Conservation (phyloP, 108 stramenopile species). For the Cyclotella cryptica region DNA sequence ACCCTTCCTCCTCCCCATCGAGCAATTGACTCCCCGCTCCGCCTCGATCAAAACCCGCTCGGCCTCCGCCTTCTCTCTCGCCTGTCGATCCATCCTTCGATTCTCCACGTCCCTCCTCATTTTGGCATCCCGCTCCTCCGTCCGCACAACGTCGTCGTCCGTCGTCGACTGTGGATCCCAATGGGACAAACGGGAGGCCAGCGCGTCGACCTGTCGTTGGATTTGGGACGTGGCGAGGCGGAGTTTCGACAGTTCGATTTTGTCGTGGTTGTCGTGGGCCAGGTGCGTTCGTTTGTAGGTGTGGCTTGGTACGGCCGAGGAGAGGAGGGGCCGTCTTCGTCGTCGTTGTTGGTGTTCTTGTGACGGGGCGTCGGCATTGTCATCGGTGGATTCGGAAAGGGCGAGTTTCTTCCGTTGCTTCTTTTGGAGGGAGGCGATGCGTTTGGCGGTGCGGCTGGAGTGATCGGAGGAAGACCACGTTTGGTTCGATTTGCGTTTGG, state of each 20-base stretch:
- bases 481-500: constrained; percentile 36
- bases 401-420: constrained; percentile 20
- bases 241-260: constrained; percentile 52
- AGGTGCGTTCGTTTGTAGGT: constrained; percentile 56
- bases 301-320: constrained; percentile 19
- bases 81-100: constrained; percentile 26
- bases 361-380: neutral
- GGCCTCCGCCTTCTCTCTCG: constrained; percentile 24
- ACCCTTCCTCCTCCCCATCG: constrained; percentile 17
- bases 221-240: constrained; percentile 74
- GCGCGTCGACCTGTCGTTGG: constrained; percentile 61
- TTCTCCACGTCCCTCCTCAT: constrained; percentile 40
- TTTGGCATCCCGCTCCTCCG: constrained; percentile 41
- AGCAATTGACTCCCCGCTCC: constrained; percentile 35
- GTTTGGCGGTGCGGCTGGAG: constrained; percentile 36
- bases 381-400: neutral
- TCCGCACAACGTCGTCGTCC: constrained; percentile 7
- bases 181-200: constrained; percentile 59
- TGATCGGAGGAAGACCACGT: constrained; percentile 49
- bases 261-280: constrained; percentile 41
- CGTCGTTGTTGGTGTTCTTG: neutral
- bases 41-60: constrained; percentile 36
- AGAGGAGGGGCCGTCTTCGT: constrained; percentile 21
- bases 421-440: constrained; percentile 48
- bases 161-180: constrained; percentile 76